These are phyloP conservation scores for Lupinus albus DNA, from an alignment of 306 rosid genomes.

Conservation along the genomic window DNA sequence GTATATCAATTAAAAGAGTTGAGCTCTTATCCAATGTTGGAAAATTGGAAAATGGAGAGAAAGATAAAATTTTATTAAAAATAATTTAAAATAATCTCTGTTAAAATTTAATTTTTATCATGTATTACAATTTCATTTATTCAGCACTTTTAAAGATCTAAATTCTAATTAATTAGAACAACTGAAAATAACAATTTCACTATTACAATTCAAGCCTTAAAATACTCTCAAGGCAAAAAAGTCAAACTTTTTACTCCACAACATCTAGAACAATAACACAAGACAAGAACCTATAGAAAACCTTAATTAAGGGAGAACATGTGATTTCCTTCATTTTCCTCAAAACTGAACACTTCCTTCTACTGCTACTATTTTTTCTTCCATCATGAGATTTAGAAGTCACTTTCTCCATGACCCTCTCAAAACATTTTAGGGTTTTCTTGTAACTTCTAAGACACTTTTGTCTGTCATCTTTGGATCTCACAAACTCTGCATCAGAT, in stretches of 20 bases:
- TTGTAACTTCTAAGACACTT: slow-evolving; percentile 79
- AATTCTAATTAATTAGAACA: no score
- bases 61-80: no score
- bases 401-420: slow-evolving; percentile 61
- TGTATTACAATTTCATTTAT: no score
- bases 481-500: slow-evolving; percentile 79
- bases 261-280: slow-evolving; percentile 77
- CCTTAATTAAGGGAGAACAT: slow-evolving; percentile 51
- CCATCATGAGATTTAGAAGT: neutral
- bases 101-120: no score
- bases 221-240: neutral
- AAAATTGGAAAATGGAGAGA: no score
- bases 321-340: slow-evolving; percentile 68
- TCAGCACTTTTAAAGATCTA: no score
- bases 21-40: no score
- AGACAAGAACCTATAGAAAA: slow-evolving; percentile 68
- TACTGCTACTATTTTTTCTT: slow-evolving; percentile 29
- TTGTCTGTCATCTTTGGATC: slow-evolving; percentile 59
- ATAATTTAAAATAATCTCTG: no score
- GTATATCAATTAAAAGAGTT: neutral
- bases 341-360: slow-evolving; percentile 66
- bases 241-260: slow-evolving; percentile 41
- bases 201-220: slow-evolving; percentile 22
- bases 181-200: neutral
- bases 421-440: slow-evolving; percentile 72